Base-by-base conservation (phyloP, 345 rosid species). In the Mangifera indica region DNA sequence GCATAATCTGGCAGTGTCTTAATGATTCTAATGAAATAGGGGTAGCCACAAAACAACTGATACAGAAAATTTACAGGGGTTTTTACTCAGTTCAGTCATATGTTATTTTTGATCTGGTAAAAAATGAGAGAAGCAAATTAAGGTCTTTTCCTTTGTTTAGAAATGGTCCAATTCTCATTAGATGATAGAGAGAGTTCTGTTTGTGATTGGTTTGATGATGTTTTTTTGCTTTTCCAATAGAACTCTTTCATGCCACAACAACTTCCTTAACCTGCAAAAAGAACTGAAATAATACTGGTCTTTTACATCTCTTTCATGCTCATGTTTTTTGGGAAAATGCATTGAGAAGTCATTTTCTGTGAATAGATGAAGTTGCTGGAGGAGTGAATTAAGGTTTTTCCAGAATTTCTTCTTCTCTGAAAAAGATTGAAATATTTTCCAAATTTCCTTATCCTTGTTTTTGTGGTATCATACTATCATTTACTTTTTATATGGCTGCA, bases 341-440 rank as follows among this genome's bases (percentile, higher is more conserved):
- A 68, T 72, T 57, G 59, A 69, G 62, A 32, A 76, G 91, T 84
- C 89, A 76, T 83, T 86, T 83, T 92, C 98, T 72, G 42, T 76
- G 85, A 76, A 85, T 87, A 80, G 89, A 82, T 67, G 72, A 59
- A 44, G 60, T 67, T 79, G 60, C 80, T 66, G 66, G 72, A 54
- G 75, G 71, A 76, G 66, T 77, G 80, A 64, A 71, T 34, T 63
- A 70, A n/a, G 54, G 61, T 71, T 74, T 69, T 37, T 72, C 67
- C 65, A 29, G 9, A 22, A 6, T 70, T 69, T 45, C 70, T 63
- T 73, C 69, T 75, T 67, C 72, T 70, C 64, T 76, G 66, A 70
- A 81, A 75, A 72, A 54, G 79, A 77, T 44, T 73, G 72, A 69
- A 44, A 22, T 29, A 48, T 20, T 77, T 65, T 49, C 53, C 24